Evolutionary conservation across 805 yeast genomes (phyloP).

Genomic region (Myxozyma sirexii): DNA sequence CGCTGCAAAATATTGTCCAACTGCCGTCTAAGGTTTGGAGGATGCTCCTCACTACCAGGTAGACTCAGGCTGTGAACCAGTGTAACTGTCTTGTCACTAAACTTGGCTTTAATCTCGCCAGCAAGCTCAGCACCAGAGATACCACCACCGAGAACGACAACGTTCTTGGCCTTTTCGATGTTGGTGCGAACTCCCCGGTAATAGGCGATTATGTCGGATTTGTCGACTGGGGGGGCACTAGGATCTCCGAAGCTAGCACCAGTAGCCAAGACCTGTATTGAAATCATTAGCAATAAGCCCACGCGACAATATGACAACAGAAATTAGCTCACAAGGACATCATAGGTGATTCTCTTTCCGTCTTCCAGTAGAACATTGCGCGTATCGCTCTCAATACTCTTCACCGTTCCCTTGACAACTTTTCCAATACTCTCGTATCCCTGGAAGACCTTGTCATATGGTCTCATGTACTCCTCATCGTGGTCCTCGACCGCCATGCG

Average conservation of each 20-base stretch:
- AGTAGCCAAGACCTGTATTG: slow-evolving; percentile 17
- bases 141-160: slow-evolving; percentile 56
- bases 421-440: slow-evolving; percentile 2
- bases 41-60: slow-evolving; percentile 15
- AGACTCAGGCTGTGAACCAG: slow-evolving; percentile 32
- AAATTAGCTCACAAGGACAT: slow-evolving; percentile 15
- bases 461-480: slow-evolving; percentile 7
- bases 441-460: slow-evolving; percentile 19
- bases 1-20: slow-evolving; percentile 25
- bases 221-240: neutral
- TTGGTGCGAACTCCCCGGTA: slow-evolving; percentile 26
- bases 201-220: neutral
- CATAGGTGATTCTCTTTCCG: slow-evolving; percentile 14
- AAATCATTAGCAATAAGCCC: too few relatives aligned
- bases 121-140: slow-evolving; percentile 56
- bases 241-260: slow-evolving; percentile 13
- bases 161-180: slow-evolving; percentile 44
- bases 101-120: slow-evolving; percentile 49
- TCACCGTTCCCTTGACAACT: slow-evolving; percentile 5
- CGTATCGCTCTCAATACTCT: neutral
- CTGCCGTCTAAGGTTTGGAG: slow-evolving; percentile 15
- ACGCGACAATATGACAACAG: too few relatives aligned
- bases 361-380: slow-evolving; percentile 9
- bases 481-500: slow-evolving; percentile 24
- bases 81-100: slow-evolving; percentile 44